Percentiles rank a stretch among this genome's conserved stretches.
phyloP scores from a whole-genome alignment of 768 basidiomycete genomes.

The Leucosporidium creatinivorum region DNA sequence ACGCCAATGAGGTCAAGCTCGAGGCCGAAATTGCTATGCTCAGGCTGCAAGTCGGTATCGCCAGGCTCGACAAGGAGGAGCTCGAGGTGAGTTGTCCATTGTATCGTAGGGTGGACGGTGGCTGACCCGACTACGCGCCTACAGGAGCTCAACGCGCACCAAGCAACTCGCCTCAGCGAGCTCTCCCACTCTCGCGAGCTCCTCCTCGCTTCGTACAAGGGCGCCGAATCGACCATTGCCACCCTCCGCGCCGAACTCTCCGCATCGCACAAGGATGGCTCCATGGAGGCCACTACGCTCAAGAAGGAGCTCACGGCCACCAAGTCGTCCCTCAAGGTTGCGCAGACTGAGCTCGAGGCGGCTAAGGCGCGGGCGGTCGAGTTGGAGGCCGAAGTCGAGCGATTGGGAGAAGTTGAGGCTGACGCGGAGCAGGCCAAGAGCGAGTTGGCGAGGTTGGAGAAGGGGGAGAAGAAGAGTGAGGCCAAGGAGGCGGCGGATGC shows the following conservation, averaged over 20 bases:
- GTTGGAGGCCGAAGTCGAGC: slow-evolving; percentile 4
- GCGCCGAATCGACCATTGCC: slow-evolving; percentile 12
- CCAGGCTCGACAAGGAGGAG: slow-evolving; percentile 15
- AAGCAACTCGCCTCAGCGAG: neutral
- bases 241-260: slow-evolving; percentile 19
- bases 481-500: neutral
- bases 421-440: neutral
- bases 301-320: neutral
- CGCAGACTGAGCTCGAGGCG: neutral
- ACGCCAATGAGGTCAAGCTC: slow-evolving; percentile 5
- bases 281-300: neutral
- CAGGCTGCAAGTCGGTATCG: neutral
- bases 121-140: too few relatives aligned
- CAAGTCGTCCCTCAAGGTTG: neutral
- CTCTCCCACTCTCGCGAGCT: slow-evolving; percentile 11
- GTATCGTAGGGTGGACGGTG: neutral
- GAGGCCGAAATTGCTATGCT: slow-evolving; percentile 3
- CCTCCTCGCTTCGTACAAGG: slow-evolving; percentile 21
- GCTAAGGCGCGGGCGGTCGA: slow-evolving; percentile 3
- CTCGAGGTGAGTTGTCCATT: slow-evolving; percentile 12
- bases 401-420: neutral
- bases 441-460: neutral
- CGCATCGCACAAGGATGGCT: neutral
- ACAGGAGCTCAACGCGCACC: neutral
- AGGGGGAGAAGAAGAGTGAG: slow-evolving; percentile 10